Evolutionary conservation across 805 yeast species (phyloP), one percentile per base, ranked within the genome.

Genomic region (Yarrowia sp.): DNA sequence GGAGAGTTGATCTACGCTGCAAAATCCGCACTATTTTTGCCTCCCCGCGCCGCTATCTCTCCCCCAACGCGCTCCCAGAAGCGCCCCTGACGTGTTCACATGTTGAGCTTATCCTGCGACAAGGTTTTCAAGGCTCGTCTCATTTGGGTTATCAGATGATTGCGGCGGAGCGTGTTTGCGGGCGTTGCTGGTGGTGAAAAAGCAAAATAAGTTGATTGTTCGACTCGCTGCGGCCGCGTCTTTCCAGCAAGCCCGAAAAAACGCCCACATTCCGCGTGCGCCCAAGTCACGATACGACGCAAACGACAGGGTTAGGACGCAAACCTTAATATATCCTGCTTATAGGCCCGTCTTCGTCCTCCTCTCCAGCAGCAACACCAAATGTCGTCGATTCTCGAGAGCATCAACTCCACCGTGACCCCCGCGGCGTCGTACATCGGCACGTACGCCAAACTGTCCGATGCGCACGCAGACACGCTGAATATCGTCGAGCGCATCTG

Each of bases 401-500:
- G 31, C 27, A 38, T 55, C 61, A 55, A 55, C 61, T 55, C 61
- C 29, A 55, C 61, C 47, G 47, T 55, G 47, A 39, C 47, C 21
- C 61, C 61, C 36, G 61, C 47, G 21, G 47, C 47, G 9, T 29
- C 61, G 13, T 55, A 55, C 36, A 24, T 39, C 7, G 61, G 47
- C 29, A 55, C 61, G 3, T 55, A 14, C 13, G 46, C 61, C 47
- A 55, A 55, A 35, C 38, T 55, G 29, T 27, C 61, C 6, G 38
- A 55, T 6, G 62, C 62, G 14, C 44, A 58, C 10, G 53, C 33
- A 8, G 44, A 58, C 41, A 51, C 42, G 13, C 62, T 58, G 19
- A 42, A 42, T 25, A 9, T 76, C 22, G 41, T 85, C 42, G 97
- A 93, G 73, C 81, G 81, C 66, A 71, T 84, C 63, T 93, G 99